Evolutionary conservation across 257 asterid species (phyloP).

Genomic region (Thymus mandschuricus): DNA sequence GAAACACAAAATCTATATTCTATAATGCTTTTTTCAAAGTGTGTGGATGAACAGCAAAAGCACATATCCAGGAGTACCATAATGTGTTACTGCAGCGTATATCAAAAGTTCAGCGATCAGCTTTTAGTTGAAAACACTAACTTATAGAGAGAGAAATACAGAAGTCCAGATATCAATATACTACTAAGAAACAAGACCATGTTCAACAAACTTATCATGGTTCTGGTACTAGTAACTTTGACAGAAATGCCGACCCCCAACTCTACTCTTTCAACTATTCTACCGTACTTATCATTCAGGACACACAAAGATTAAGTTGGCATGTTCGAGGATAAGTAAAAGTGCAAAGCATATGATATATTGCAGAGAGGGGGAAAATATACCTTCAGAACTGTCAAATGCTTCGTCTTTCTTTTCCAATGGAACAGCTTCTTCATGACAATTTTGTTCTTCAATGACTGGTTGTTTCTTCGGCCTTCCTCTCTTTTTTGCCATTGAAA

Average conservation of each 20-base stretch:
- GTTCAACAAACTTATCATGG: neutral
- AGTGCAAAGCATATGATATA: neutral
- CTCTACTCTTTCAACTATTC: neutral
- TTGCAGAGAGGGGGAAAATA: constrained; percentile 4
- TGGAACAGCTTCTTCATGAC: constrained; percentile 26
- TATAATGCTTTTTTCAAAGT: too few species aligned
- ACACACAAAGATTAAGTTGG: neutral
- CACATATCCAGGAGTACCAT: neutral
- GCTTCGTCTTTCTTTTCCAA: constrained; percentile 30
- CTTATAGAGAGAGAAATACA: neutral
- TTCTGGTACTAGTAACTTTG: neutral
- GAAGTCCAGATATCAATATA: neutral
- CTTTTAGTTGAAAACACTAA: constrained; percentile 1
- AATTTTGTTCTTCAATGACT: constrained; percentile 1
- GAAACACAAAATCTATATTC: neutral
- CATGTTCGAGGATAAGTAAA: constrained; percentile 15
- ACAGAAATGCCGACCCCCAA: neutral
- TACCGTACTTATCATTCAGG: neutral
- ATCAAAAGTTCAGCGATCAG: neutral
- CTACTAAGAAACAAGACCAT: neutral
- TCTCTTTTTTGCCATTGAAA: constrained; percentile 45
- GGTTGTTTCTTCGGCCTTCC: constrained; percentile 34
- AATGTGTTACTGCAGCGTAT: neutral
- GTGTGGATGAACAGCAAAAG: too few species aligned
- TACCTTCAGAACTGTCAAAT: constrained; percentile 47